These are phyloP conservation scores for Apiospora pterosperma DNA, from an alignment of 2,329 filamentous ascomycete genomes.

Conservation along the genomic window DNA sequence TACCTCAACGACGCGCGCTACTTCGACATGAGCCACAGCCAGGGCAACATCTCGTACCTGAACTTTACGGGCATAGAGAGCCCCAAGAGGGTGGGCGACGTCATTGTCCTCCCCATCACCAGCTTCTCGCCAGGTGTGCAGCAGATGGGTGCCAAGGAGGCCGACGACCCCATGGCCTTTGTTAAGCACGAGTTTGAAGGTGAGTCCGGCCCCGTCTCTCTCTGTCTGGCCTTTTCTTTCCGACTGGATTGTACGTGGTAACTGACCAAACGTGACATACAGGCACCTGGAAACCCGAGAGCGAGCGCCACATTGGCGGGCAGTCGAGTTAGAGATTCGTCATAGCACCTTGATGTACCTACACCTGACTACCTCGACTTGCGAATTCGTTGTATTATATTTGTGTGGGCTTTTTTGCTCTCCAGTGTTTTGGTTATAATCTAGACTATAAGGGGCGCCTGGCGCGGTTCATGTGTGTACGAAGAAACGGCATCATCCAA, in stretches of 20 bases:
- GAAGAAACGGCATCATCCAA: constrained; percentile 1
- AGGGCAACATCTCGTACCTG: constrained; percentile 74
- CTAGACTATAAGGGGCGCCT: background rate
- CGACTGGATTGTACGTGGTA: constrained; percentile 7
- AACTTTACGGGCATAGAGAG: constrained; percentile 86
- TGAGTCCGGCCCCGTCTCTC: constrained; percentile 37
- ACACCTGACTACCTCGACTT: background rate
- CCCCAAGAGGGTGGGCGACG: constrained; percentile 86
- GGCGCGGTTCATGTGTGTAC: constrained; percentile 4
- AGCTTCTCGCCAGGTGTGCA: constrained; percentile 93
- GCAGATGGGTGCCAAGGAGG: constrained; percentile 87
- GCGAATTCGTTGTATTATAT: constrained; percentile 4
- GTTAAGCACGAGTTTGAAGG: constrained; percentile 97
- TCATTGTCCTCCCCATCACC: constrained; percentile 90
- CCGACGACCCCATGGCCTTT: constrained; percentile 93
- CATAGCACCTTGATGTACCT: constrained; percentile 13
- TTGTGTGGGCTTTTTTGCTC: background rate
- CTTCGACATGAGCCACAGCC: constrained; percentile 74
- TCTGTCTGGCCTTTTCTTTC: constrained; percentile 14
- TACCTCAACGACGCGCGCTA: constrained; percentile 91
- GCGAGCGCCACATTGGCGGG: constrained; percentile 65
- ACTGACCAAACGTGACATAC: background rate
- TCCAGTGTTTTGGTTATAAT: background rate
- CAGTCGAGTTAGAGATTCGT: constrained; percentile 21
- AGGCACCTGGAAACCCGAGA: constrained; percentile 77